Base-by-base conservation (phyloP, 2,329 filamentous ascomycete genomes). In the Alternaria longipes region DNA sequence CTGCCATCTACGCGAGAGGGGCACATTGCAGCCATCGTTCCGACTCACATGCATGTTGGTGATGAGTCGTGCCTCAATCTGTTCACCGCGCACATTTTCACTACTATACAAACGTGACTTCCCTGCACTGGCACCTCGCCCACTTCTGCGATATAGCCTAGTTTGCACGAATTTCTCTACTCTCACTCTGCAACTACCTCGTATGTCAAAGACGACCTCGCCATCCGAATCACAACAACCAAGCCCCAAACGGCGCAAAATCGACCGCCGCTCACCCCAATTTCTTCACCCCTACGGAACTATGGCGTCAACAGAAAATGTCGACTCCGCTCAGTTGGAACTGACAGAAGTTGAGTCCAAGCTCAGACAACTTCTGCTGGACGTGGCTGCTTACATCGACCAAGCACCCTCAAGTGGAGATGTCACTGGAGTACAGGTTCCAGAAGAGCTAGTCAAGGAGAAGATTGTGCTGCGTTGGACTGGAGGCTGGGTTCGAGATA, bases 401-500 rank as follows among this genome's bases (percentile, higher is more conserved):
- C 59, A 70, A 26, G 71, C 79, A 3, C 67, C 65, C 2, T 56
- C 75, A 11, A 69, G 67, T n/a, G 58, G 57, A 18, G 57, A 66
- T 12, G 64, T 74, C 8, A 75, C 74, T 42, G 76, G 78, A 6
- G 71, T 72, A 5, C 61, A 77, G 30, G 72, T 83, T 74, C 81
- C 84, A 62, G 69, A 79, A 47, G 72, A 83, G 52, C 73, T 86
- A 69, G 71, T 77, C 58, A 78, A 81, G 30, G 76, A 84, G 62
- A 82, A 82, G 40, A 73, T 82, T 14, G 82, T 89, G 18, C 82
- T 95, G 46, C 89, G 92, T 51, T 94, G 91, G 86, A 92, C 92
- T 0, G 92, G 92, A 60, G 92, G 92, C 26, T 96, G 92, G 92
- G 92, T 95, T 11, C 89, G 92, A 41, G 92, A 96, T 81, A 94